Conservation (phyloP, 2,329 filamentous ascomycete species). For the Graphiopsis chlorocephala region DNA sequence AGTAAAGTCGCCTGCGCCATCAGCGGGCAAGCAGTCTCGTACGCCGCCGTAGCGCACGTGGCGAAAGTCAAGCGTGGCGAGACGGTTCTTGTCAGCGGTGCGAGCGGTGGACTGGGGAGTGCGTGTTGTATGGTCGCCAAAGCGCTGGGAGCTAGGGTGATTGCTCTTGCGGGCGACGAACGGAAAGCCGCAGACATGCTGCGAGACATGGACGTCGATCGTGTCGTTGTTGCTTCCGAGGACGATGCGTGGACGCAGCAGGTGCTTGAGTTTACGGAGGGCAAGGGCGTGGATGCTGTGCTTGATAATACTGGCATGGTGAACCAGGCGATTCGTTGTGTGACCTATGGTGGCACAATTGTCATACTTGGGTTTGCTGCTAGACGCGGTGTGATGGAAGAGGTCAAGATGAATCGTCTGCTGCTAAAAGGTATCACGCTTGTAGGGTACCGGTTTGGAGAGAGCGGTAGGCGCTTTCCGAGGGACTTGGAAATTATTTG, state of each 20-base stretch:
- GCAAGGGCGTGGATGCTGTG: slow-evolving; percentile 55
- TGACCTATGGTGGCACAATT: slow-evolving; percentile 54
- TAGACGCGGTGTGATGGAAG: slow-evolving; percentile 52
- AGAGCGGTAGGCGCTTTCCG: slow-evolving; percentile 52
- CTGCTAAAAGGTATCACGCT: slow-evolving; percentile 54
- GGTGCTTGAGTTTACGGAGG: slow-evolving; percentile 48
- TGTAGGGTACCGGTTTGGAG: slow-evolving; percentile 58
- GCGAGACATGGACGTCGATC: slow-evolving; percentile 30
- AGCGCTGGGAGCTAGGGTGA: slow-evolving; percentile 51
- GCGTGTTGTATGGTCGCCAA: slow-evolving; percentile 57
- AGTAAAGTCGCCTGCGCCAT: slow-evolving; percentile 53
- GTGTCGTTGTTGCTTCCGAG: slow-evolving; percentile 42
- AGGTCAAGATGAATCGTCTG: slow-evolving; percentile 54
- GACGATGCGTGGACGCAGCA: slow-evolving; percentile 52
- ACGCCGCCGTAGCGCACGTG: slow-evolving; percentile 48
- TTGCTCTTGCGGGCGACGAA: slow-evolving; percentile 51
- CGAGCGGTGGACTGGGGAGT: slow-evolving; percentile 55
- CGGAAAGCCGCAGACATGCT: slow-evolving; percentile 39
- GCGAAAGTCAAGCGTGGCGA: slow-evolving; percentile 46
- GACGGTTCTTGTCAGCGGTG: slow-evolving; percentile 55
- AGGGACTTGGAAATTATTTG: slow-evolving; percentile 49
- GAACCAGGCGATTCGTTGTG: slow-evolving; percentile 52
- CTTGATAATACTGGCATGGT: slow-evolving; percentile 60
- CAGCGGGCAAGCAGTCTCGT: slow-evolving; percentile 54
- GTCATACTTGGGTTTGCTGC: slow-evolving; percentile 60